Evolutionary conservation across 2,329 filamentous ascomycete species (phyloP).

Genomic region (Nemania sp.): DNA sequence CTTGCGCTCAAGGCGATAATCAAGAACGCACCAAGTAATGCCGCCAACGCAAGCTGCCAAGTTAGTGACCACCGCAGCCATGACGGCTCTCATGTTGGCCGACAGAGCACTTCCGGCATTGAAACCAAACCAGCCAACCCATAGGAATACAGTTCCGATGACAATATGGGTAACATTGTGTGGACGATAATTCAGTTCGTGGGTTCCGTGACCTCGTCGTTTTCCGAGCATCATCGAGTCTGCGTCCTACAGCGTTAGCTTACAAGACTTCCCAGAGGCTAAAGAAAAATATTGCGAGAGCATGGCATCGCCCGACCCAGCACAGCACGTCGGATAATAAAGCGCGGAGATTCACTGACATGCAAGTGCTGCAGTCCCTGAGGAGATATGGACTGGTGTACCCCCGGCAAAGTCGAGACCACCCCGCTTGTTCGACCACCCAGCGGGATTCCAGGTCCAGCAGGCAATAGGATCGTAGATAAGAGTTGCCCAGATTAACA

Average conservation of each 20-base stretch:
- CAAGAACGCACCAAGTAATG: slow-evolving; percentile 85
- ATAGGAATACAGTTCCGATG: slow-evolving; percentile 89
- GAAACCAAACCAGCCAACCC: slow-evolving; percentile 96
- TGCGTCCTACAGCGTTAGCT: slow-evolving; percentile 23
- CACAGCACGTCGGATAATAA: background rate
- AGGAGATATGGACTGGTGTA: slow-evolving; percentile 86
- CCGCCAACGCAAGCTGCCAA: slow-evolving; percentile 81
- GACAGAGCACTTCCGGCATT: slow-evolving; percentile 82
- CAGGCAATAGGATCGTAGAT: slow-evolving; percentile 93
- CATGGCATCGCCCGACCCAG: background rate
- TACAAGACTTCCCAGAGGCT: background rate
- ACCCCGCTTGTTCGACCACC: slow-evolving; percentile 79
- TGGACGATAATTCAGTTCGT: slow-evolving; percentile 87
- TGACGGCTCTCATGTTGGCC: slow-evolving; percentile 81
- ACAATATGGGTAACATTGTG: slow-evolving; percentile 94
- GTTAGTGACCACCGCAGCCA: slow-evolving; percentile 86
- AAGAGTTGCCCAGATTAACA: slow-evolving; percentile 88
- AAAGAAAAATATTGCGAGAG: background rate
- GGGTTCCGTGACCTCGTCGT: slow-evolving; percentile 79
- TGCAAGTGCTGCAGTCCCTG: slow-evolving; percentile 79
- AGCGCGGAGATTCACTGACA: slow-evolving; percentile 44
- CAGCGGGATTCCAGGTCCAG: slow-evolving; percentile 88
- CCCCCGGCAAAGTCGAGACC: slow-evolving; percentile 88
- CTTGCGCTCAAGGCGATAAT: slow-evolving; percentile 86
- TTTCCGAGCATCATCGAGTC: slow-evolving; percentile 89